Conservation (phyloP, 371 early-diverging fungal species). For the Globomyces sp. region DNA sequence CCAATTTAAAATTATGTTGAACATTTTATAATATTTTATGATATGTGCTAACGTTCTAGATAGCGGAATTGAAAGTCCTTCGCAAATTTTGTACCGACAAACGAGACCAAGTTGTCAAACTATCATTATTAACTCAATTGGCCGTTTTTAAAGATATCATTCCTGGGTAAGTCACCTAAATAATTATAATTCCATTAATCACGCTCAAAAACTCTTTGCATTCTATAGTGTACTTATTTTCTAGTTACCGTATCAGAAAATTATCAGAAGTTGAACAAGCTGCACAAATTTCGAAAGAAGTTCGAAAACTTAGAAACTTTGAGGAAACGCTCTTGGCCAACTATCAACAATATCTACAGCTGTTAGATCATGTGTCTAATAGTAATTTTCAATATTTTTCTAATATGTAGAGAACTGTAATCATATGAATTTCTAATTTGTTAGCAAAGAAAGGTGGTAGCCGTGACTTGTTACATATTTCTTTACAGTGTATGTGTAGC, state of each 20-base stretch:
- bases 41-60: no score
- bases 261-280: constrained; percentile 76
- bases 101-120: constrained; percentile 38
- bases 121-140: constrained; percentile 80
- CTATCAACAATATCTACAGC: constrained; percentile 82
- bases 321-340: constrained; percentile 77
- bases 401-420: neutral
- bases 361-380: constrained; percentile 50
- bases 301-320: constrained; percentile 78
- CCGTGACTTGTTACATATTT: constrained; percentile 23
- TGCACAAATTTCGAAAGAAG: constrained; percentile 80
- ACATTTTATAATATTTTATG: no score
- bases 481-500: constrained; percentile 64
- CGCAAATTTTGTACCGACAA: constrained; percentile 58
- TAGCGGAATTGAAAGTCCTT: constrained; percentile 52
- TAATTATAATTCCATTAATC: neutral
- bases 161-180: constrained; percentile 59
- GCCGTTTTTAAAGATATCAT: constrained; percentile 92
- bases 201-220: no score
- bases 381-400: constrained; percentile 20
- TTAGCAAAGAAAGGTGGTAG: constrained; percentile 21
- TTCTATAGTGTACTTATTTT: constrained; percentile 21
- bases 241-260: constrained; percentile 79
- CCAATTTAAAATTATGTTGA: no score
- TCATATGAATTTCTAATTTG: constrained; percentile 15